Base-by-base conservation (phyloP, 2,329 filamentous ascomycete species). In the Penicillium sp. region DNA sequence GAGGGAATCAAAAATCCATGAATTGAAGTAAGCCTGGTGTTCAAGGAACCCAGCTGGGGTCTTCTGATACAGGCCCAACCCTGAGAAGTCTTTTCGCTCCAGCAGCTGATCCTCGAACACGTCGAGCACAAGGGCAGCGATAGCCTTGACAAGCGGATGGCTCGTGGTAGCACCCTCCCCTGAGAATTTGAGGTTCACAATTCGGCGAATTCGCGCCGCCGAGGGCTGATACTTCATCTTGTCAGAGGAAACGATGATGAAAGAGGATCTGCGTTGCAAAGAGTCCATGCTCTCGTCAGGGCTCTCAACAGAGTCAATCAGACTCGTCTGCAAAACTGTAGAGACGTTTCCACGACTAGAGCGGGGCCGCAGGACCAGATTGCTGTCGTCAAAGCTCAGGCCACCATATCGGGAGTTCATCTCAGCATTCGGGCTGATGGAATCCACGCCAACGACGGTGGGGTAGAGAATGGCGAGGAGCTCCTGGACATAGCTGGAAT, bases 21-120 rank as follows among this genome's bases (percentile, higher is more conserved):
- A 96, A 71, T 96, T 92, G 65, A 99, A 97, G 72, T 93, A 96
- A 0, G 92, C 92, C 69, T 97, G 93, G 66, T 98, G 92, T 71
- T 98, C 95, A 66, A 94, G 87, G 69, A 96, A 96, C 0, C 94
- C 93, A 0, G 95, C 92, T 1, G 96, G 95, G 0, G 94, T 89
- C 72, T 95, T 96, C 54, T 91, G 80, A 69, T 91, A 96, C 10
- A 99, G 78, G 0, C 89, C 88, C 54, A 99, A 90, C 0, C 95
- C 94, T 2, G 89, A 83, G 70, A 98, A 99, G 54, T 99, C 95
- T 72, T 96, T 96, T 27, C 92, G 87, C 33, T 84, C 84, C 43
- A 96, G 85, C 0, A 98, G 79, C 67, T 98, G 92, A 68, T 97
- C 93, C 51, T 90, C 83, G 69, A 96, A 96, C 0, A 97, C 87